Conservation (phyloP, 1,139 yeast genomes). For the Debaryomycetaceae sp. region DNA sequence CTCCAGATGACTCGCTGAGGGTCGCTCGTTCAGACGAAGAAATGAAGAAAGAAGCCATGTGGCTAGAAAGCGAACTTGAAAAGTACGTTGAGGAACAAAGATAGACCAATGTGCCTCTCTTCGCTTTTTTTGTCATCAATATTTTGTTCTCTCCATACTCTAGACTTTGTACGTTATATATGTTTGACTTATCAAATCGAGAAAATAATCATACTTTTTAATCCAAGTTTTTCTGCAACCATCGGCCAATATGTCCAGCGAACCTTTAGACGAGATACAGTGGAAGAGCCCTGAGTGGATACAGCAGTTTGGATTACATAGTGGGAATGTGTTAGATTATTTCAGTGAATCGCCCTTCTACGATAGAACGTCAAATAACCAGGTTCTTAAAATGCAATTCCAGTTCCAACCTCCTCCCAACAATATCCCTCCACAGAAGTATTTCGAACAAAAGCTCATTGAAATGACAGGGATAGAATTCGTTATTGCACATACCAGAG, state of each 20-base stretch:
- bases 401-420: slow-evolving; percentile 69
- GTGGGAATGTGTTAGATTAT: slow-evolving; percentile 89
- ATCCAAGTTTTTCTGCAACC: background rate
- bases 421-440: slow-evolving; percentile 31
- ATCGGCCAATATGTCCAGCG: slow-evolving; percentile 16
- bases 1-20: slow-evolving; percentile 49
- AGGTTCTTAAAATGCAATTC: slow-evolving; percentile 90
- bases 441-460: slow-evolving; percentile 54
- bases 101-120: no score
- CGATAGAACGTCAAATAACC: slow-evolving; percentile 91
- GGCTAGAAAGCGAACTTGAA: slow-evolving; percentile 43
- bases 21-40: slow-evolving; percentile 50
- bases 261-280: slow-evolving; percentile 78
- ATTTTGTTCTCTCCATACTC: no score
- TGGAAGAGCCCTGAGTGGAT: slow-evolving; percentile 99
- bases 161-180: no score
- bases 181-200: background rate
- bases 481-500: slow-evolving; percentile 67
- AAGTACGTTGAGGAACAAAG: slow-evolving; percentile 13
- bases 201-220: background rate
- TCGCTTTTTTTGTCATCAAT: no score
- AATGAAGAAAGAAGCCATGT: slow-evolving; percentile 64
- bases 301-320: slow-evolving; percentile 77
- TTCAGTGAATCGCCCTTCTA: slow-evolving; percentile 93
- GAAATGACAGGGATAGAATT: slow-evolving; percentile 89